Base-by-base conservation (phyloP, 2,329 filamentous ascomycete species). In the Trichoderma aggressivum region DNA sequence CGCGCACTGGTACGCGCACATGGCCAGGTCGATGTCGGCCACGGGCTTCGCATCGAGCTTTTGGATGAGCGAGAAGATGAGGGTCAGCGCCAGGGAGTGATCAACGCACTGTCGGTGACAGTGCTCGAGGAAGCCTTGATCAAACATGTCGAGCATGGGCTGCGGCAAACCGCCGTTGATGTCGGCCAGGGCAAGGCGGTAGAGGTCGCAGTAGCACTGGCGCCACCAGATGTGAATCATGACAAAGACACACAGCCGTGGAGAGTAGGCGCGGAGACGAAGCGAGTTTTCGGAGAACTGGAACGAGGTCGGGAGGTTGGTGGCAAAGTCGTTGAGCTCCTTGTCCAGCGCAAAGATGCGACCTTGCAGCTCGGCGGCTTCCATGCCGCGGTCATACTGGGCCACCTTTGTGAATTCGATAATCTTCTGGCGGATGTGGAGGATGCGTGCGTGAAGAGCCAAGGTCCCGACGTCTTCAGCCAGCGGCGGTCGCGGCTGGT, bases 171-270 rank as follows among this genome's bases (percentile, higher is more conserved):
- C 84, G 47, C 88, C 86, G 24, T 85, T 83, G 39, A 88, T 81
- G 0, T 86, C 86, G 0, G 81, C 81, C 8, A 89, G 80, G 3
- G 84, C 86, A 7, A 88, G 80, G 1, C 87, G 85, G 73, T 87
- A 88, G 3, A 89, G 79, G 74, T 89, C 87, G 73, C 86, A 86
- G 74, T 88, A 84, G 71, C 87, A 89, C 72, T 88, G 87, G 32
- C 86, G 82, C 86, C 86, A 88, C 86, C 85, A 87, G 10, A 89
- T 81, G 73, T 89, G 87, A 11, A 88, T 88, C 86, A 88, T 88
- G 75, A 88, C 80, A 71, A 87, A 89, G 55, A 87, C 86, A 72
- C 86, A 87, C 6, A 89, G 82, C 4, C 87, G 81, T 2, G 86
- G 85, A 1, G 87, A 89, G 74, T 88, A 89, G 3, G 86, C 85